Evolutionary conservation across 2,329 filamentous ascomycete species (phyloP).

Genomic region (Ophiostoma fasciatum): DNA sequence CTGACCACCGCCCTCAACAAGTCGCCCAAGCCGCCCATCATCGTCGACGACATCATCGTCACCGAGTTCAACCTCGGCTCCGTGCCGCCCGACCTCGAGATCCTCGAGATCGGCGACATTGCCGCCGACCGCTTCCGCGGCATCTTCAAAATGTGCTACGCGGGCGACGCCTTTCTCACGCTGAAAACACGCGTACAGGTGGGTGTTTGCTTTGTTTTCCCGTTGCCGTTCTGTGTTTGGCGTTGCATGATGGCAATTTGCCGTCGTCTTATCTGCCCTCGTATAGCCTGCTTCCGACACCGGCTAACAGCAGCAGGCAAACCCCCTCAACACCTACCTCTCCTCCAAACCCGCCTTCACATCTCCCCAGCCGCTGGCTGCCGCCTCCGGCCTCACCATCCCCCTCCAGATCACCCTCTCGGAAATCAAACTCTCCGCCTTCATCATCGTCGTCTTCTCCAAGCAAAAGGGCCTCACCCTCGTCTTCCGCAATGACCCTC

Average conservation of each 20-base stretch:
- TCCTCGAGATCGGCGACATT: conserved; percentile 92
- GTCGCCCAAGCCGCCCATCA: conserved; percentile 93
- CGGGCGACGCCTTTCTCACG: conserved; percentile 87
- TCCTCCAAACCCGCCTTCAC: conserved; percentile 84
- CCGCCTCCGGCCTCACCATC: conserved; percentile 83
- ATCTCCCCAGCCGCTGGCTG: conserved; percentile 81
- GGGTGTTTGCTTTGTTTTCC: conserved; percentile 27
- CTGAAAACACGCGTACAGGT: conserved; percentile 90
- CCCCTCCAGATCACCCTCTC: conserved; percentile 95
- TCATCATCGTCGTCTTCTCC: conserved; percentile 95
- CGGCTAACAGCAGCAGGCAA: conserved; percentile 45
- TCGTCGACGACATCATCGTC: conserved; percentile 97
- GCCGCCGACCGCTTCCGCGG: conserved; percentile 93
- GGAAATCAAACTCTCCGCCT: conserved; percentile 88
- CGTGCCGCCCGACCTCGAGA: conserved; percentile 87
- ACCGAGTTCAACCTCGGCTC: conserved; percentile 95
- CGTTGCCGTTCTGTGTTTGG: conserved; percentile 5
- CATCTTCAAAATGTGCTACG: conserved; percentile 99
- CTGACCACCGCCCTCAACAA: conserved; percentile 94
- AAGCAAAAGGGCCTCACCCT: conserved; percentile 93
- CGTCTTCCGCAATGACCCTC: conserved; percentile 93
- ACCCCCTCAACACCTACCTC: conserved; percentile 91
- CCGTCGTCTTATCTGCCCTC: no score
- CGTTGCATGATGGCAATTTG: conserved; percentile 8
- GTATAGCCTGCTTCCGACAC: conserved; percentile 31